Evolutionary conservation across 306 rosid species (phyloP), one percentile per base, ranked within the genome.

Genomic region (Delonix regia): DNA sequence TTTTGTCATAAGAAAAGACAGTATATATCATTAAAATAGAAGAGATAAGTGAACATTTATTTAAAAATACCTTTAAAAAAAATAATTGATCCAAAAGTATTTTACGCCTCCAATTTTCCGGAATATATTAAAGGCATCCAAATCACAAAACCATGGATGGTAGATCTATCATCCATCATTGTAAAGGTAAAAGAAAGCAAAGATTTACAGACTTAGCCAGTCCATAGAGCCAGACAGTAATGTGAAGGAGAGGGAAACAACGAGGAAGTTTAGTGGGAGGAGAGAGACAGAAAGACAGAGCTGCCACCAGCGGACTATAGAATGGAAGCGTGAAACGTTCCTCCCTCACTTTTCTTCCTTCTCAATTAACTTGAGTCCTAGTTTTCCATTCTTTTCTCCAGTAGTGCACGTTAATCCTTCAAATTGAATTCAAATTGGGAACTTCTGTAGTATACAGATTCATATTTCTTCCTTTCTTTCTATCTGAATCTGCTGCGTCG

Each of bases 291-390:
- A 79, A 1, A 30, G 44, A 42, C 57, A 42, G 76, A 51, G 64
- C 75, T 66, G 45, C 76, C 48, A 11, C 28, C 42, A 13, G 34
- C 56, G 65, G 75, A 55, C 16, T 21, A 65, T 14, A 61, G 42
- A 28, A 62, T 49, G 65, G 55, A 67, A 67, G 72, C 68, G 78
- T 64, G 15, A 25, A 69, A 25, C 57, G 27, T 70, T 49, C 76
- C 73, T 81, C 81, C 77, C 84, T 66, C 49, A 65, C 84, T 69
- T 69, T 59, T 69, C 84, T 68, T 79, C 45, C 69, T 39, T 39
- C 76, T 71, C 64, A 71, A 33, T 71, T 14, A 6, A 42, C 27
- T 42, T 19, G 52, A 3, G 18, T 30, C 75, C 69, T 56, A 19
- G 7, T 15, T n/a, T 44, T 53, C 62, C 33, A 13, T 72, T 13